Percentiles rank a stretch among this genome's conserved stretches.
These are phyloP conservation scores for Acanthamoeba culbertsoni DNA, from an alignment of 208 protist species.

Conservation along the genomic window DNA sequence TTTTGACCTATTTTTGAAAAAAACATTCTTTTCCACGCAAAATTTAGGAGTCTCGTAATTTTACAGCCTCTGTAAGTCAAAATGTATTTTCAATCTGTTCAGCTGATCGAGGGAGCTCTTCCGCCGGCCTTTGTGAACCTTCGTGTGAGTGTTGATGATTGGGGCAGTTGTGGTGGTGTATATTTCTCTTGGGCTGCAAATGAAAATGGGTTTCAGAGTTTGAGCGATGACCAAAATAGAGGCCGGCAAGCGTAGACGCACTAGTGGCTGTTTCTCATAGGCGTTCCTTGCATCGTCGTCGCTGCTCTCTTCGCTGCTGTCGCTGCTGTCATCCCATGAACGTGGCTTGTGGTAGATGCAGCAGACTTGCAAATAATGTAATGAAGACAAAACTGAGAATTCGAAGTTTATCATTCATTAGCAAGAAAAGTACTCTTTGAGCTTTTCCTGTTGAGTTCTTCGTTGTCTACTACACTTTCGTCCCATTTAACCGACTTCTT, in stretches of 20 bases:
- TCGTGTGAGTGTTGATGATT: not conserved
- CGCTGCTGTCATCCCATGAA: not conserved
- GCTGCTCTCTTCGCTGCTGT: not conserved
- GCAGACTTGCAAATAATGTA: not conserved
- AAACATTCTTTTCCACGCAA: too few species aligned
- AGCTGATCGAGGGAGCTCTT: not conserved
- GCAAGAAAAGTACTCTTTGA: not conserved
- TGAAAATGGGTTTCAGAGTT: not conserved
- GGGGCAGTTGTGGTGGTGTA: not conserved
- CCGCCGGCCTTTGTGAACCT: not conserved
- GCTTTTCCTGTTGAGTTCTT: not conserved
- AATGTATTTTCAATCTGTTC: not conserved
- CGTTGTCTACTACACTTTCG: conserved; percentile 13
- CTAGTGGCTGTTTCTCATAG: conserved; percentile 20
- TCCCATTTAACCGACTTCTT: conserved; percentile 30
- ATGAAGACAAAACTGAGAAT: not conserved
- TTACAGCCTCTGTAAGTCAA: not conserved
- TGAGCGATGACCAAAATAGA: not conserved
- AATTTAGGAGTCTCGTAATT: too few species aligned
- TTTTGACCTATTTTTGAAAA: too few species aligned
- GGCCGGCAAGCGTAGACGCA: not conserved
- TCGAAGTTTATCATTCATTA: not conserved
- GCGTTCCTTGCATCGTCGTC: not conserved
- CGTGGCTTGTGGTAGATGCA: conserved; percentile 53
- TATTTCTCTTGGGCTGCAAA: not conserved